Evolutionary conservation across 805 yeast species (phyloP), one percentile per base, ranked within the genome.

Genomic region (Saccharomycopsis oosterbeekiorum): DNA sequence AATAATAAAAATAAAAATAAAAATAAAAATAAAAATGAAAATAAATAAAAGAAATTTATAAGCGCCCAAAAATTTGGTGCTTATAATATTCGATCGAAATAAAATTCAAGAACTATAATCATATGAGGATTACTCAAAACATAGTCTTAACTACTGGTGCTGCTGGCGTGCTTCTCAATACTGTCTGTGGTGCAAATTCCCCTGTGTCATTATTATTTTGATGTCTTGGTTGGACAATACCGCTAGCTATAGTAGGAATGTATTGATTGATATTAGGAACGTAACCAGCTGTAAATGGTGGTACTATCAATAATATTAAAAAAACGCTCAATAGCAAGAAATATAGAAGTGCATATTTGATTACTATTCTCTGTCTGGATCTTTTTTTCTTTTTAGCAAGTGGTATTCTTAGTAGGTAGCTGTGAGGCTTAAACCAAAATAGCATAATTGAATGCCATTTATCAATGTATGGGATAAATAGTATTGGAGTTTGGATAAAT

Each of bases 381-480:
- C 89, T 86, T 62, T 96, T 93, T 79, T 94, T 98, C 78, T 94
- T 94, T 78, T 93, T 80, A 19, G 98, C 90, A 78, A 90, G 92
- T 73, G 94, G 91, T 70, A 99, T 98, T 65, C 97, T 97, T 76
- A 98, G 88, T 71, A 94, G 92, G 78, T 91, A 96, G 78, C 96
- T 86, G 65, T 94, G 80, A 62, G 99, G 99, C 74, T 90, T 89
- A 77, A 96, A 86, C 99, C 99, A 94, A 86, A 94, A 94, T 76
- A 94, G 80, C 96, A 93, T 87, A 75, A 91, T 85, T 55, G 99
- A 93, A 76, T 94, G 99, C 96, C 96, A 91, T 79, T 89, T 89
- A 78, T 94, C 99, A 74, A 91, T 78, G 74, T 83, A 80, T 70
- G 99, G 99, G 70, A 93, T 78, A 65, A 82, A 79, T 65, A 96